phyloP scores from a whole-genome alignment of 495 filamentous ascomycete genomes.

The Neurospora sp. region DNA sequence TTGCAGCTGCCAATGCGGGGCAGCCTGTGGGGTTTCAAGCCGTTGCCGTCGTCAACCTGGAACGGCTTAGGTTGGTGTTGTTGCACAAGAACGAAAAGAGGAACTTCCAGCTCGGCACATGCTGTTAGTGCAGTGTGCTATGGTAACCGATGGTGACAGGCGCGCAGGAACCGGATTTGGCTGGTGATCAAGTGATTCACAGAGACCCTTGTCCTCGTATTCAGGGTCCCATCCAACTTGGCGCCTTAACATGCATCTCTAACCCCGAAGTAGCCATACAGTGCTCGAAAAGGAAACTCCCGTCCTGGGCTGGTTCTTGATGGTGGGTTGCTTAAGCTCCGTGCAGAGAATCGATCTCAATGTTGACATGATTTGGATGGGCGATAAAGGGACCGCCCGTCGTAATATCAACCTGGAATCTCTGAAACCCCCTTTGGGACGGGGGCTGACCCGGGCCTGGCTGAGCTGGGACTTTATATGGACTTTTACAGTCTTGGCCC shows the following conservation, averaged over 20 bases:
- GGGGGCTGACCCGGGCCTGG: not conserved
- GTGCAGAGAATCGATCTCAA: not conserved
- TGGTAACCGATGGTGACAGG: not conserved
- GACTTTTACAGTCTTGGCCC: not conserved
- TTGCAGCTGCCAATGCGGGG: not conserved
- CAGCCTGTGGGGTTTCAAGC: not conserved
- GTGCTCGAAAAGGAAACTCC: not conserved
- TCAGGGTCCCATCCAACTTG: not conserved
- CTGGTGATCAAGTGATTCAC: not conserved
- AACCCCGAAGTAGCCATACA: not conserved
- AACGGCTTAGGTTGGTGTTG: not conserved
- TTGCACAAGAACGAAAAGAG: not conserved
- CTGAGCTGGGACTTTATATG: not conserved
- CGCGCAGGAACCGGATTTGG: not conserved
- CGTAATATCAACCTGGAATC: not conserved
- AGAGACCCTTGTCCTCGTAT: not conserved
- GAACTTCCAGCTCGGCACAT: not conserved
- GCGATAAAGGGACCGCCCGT: not conserved
- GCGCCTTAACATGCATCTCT: not conserved
- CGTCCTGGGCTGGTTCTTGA: not conserved
- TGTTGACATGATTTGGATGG: not conserved
- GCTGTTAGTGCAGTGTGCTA: not conserved
- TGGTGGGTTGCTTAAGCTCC: not conserved
- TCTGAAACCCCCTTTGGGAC: not conserved
- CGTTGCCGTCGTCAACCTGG: not conserved